A percentile compares a stretch with the other conserved stretches of the same genome.
phyloP scores from a whole-genome alignment of 2,329 filamentous ascomycete genomes.

The Fusarium sp. region DNA sequence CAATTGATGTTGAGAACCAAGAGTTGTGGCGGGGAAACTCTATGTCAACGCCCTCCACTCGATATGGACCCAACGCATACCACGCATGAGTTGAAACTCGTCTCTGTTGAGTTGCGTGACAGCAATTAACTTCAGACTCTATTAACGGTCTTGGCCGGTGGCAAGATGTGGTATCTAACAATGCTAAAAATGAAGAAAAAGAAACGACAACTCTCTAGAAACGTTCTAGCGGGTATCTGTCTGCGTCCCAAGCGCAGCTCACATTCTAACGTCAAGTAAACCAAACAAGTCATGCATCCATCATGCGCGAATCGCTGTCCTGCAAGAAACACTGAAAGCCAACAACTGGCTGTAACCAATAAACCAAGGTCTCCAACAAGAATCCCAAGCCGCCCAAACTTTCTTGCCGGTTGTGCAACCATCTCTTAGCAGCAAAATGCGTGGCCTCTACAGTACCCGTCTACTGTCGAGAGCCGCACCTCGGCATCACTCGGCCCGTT shows the following conservation, averaged over 20 bases:
- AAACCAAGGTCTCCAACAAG: constrained; percentile 4
- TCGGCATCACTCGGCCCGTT: constrained; percentile 38
- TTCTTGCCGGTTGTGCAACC: constrained; percentile 1
- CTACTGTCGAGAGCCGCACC: constrained; percentile 14
- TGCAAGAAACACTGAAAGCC: constrained; percentile 18
- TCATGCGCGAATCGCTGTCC: constrained; percentile 16
- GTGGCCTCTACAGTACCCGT: not conserved
- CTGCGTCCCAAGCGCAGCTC: constrained; percentile 24
- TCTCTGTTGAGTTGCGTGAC: not conserved
- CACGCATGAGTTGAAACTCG: not conserved
- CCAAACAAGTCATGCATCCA: constrained; percentile 32
- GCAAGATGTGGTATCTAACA: constrained; percentile 29
- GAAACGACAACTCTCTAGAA: constrained; percentile 29
- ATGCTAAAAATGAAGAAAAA: constrained; percentile 19
- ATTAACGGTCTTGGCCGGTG: constrained; percentile 11
- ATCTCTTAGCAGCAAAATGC: constrained; percentile 7
- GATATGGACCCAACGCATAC: not conserved
- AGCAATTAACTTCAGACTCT: not conserved
- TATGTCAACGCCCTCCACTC: not conserved
- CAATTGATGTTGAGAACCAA: not conserved
- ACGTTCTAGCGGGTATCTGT: constrained; percentile 40
- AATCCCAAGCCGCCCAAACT: constrained; percentile 7
- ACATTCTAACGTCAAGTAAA: constrained; percentile 13
- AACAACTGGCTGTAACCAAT: not conserved
- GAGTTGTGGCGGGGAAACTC: not conserved